Evolutionary conservation across 495 filamentous ascomycete genomes (phyloP).

Genomic region (Aspergillus ostianus): DNA sequence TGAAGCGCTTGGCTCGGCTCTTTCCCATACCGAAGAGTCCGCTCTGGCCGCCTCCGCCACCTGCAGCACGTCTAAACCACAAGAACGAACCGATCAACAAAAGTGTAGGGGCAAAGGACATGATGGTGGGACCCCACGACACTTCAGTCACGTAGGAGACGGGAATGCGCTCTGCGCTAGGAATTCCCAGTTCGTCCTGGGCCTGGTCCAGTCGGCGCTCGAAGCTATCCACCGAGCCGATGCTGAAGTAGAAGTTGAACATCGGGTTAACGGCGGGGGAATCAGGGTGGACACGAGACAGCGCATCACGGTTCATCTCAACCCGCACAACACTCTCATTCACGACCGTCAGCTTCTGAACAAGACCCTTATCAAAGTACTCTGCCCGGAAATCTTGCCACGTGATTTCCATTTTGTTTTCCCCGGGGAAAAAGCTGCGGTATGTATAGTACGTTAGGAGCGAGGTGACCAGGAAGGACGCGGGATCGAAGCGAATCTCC

Average conservation of each 20-base stretch:
- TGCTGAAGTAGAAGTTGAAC: slow-evolving; percentile 90
- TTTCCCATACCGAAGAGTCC: slow-evolving; percentile 94
- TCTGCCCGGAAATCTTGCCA: slow-evolving; percentile 94
- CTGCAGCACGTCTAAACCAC: slow-evolving; percentile 63
- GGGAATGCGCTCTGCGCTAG: slow-evolving; percentile 80
- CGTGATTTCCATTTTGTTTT: slow-evolving; percentile 78
- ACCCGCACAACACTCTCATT: slow-evolving; percentile 74
- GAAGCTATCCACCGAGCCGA: slow-evolving; percentile 91
- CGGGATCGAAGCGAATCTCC: slow-evolving; percentile 56
- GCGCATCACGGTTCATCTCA: slow-evolving; percentile 79
- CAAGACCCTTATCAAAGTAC: slow-evolving; percentile 92
- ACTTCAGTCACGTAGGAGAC: slow-evolving; percentile 81
- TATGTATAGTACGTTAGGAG: slow-evolving; percentile 64
- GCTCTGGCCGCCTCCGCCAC: slow-evolving; percentile 63
- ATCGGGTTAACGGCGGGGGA: slow-evolving; percentile 65
- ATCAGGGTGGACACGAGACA: slow-evolving; percentile 75
- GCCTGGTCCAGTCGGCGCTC: slow-evolving; percentile 84
- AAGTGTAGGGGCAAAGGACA: slow-evolving; percentile 83
- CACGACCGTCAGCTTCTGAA: slow-evolving; percentile 85
- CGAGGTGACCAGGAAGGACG: slow-evolving; percentile 52
- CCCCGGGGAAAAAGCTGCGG: slow-evolving; percentile 60
- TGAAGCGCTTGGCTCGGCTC: slow-evolving; percentile 94
- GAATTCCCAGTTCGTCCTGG: slow-evolving; percentile 82
- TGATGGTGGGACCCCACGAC: slow-evolving; percentile 57
- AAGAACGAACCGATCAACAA: slow-evolving; percentile 79